Base-by-base conservation (phyloP, 495 filamentous ascomycete genomes). In the Annulohypoxylon moriforme region DNA sequence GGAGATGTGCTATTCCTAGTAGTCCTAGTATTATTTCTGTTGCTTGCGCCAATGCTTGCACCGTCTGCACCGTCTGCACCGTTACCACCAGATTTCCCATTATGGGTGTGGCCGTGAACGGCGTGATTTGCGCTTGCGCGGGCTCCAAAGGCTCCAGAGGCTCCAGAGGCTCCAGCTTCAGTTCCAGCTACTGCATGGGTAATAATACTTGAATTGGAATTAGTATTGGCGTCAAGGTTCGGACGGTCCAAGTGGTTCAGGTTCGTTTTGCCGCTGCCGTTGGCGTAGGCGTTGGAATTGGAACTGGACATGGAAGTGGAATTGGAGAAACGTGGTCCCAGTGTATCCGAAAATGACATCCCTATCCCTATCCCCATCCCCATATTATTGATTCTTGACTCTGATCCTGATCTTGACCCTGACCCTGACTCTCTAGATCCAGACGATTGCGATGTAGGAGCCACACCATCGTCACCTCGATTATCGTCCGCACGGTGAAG, bases 401-500 rank as follows among this genome's bases (percentile, higher is more conserved):
- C 55, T 58, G 55, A 40, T 58, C 65, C 52, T 62, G 61, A 53
- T 67, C 62, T 52, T 40, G 66, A 62, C 44, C 44, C 57, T 55
- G 65, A 65, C 63, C 66, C 66, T 62, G 55, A 34, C 27, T 50
- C 55, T 58, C 34, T 38, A 40, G 59, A 62, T 59, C 42, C 53
- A 7, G 58, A 50, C 16, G 25, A 34, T 34, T 60, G 64, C 44
- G 64, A 53, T 36, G 46, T 61, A 55, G 64, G 64, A 60, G 56
- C 47, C 18, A 59, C 31, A 58, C 34, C 55, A 40, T 79, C 76
- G 60, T 77, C 80, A 34, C 77, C 72, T 52, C 82, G 80, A 71
- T 77, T 78, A 71, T 81, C 77, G 52, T 79, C 72, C 53, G 80
- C 76, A 22, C 79, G 79, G 72, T 83, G 81, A 76, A 85, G 76